Base-by-base conservation (phyloP, 352 stramenopile species). In the Globisporangium viniferum region DNA sequence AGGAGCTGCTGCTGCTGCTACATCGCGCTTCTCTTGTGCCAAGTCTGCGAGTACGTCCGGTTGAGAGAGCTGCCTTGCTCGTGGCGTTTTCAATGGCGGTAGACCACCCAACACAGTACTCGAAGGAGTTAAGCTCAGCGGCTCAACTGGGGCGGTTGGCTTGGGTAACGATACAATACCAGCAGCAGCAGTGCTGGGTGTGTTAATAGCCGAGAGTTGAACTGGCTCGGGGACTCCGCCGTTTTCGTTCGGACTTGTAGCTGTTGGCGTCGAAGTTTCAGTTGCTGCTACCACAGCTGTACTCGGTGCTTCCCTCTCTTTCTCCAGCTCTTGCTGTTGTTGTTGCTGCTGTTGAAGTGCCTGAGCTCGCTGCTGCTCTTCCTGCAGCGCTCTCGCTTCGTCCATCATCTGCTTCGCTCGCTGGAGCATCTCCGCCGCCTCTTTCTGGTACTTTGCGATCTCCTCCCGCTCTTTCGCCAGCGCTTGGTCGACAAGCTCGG, bases 341-440 rank as follows among this genome's bases (percentile, higher is more conserved):
- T 24, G 24, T 24, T 24, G 24, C 24, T 24, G 24, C 24, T 59
- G 44, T 44, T 76, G 62, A 27, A 69, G 51, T 46, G 76, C 15
- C 15, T 56, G 63, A 33, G 70, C 62, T 27, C 61, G 29, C 10
- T 78, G 70, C 15, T 78, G 69, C 41, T 77, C 71, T 29, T 70
- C 66, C n/a, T 79, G 70, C 22, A 92, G 51, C n/a, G 66, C 67
- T 15, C 79, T 77, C 0, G 84, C 84, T 29, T 94, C 86, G n/a
- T 85, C 81, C 84, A 92, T 93, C 82, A 94, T 93, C 1, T 69
- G 62, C 46, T 90, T 82, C 2, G 84, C 88, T 31, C 72, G 71
- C 31, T 86, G 73, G 10, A 93, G 79, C 87, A 93, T 93, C 54
- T 82, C 81, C 0, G 74, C 73, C 0, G 87, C 87, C 67, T 93